Evolutionary conservation across 495 filamentous ascomycete genomes (phyloP).

Genomic region (Hypomontagnella monticulosa): DNA sequence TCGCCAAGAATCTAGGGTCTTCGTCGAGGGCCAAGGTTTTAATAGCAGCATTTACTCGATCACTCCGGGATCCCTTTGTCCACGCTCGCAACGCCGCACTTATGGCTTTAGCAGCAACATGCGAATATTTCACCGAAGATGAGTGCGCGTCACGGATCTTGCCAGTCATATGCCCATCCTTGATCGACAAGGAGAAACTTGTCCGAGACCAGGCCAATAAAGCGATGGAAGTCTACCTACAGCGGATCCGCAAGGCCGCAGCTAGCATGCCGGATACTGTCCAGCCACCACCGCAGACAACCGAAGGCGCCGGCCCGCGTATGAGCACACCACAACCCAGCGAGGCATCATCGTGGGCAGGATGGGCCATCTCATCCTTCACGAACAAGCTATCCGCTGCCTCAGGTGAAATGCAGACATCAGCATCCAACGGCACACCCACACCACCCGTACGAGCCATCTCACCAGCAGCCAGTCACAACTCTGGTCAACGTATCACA

Average conservation of each 20-base stretch:
- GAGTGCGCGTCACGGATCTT: slow-evolving; percentile 87
- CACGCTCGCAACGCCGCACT: slow-evolving; percentile 91
- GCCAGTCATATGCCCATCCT: slow-evolving; percentile 79
- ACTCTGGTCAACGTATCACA: slow-evolving; percentile 39
- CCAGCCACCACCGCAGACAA: slow-evolving; percentile 58
- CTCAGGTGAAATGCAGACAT: slow-evolving; percentile 79
- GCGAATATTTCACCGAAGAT: slow-evolving; percentile 86
- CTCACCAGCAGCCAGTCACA: slow-evolving; percentile 29
- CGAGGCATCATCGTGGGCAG: slow-evolving; percentile 78
- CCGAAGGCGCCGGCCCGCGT: slow-evolving; percentile 64
- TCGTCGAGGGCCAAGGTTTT: slow-evolving; percentile 88
- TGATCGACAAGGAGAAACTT: slow-evolving; percentile 90
- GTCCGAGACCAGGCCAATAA: slow-evolving; percentile 92
- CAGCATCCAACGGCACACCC: slow-evolving; percentile 29
- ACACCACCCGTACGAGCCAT: not conserved
- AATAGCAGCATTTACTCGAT: slow-evolving; percentile 87
- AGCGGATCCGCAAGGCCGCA: slow-evolving; percentile 80
- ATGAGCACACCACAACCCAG: slow-evolving; percentile 76
- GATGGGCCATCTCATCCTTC: slow-evolving; percentile 99
- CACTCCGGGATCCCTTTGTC: slow-evolving; percentile 91
- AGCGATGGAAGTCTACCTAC: slow-evolving; percentile 87
- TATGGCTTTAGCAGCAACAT: slow-evolving; percentile 83
- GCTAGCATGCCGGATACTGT: slow-evolving; percentile 82
- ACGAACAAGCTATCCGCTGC: slow-evolving; percentile 90
- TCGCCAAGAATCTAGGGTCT: slow-evolving; percentile 85